Conservation (phyloP, 2,329 filamentous ascomycete species). For the Monosporascus ibericus region DNA sequence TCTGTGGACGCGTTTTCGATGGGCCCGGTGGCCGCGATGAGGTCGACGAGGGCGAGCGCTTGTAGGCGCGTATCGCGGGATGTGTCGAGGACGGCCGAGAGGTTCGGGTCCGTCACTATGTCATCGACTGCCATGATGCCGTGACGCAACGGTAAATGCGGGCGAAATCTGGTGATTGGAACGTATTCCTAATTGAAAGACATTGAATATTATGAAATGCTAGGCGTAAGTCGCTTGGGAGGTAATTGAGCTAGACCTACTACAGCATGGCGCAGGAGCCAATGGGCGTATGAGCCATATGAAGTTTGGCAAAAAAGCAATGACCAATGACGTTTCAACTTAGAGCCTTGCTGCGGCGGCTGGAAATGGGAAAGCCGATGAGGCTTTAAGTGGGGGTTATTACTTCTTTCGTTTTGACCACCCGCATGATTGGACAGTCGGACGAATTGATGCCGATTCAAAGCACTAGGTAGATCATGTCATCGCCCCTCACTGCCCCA, state of each 20-base stretch:
- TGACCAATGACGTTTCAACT: background rate
- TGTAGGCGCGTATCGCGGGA: conserved; percentile 70
- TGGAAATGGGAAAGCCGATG: background rate
- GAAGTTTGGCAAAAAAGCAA: background rate
- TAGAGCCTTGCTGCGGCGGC: background rate
- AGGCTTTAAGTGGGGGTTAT: background rate
- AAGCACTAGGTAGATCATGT: too few species aligned
- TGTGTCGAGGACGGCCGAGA: conserved; percentile 63
- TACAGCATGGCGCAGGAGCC: too few species aligned
- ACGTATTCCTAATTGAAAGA: background rate
- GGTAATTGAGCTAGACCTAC: too few species aligned
- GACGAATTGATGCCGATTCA: too few species aligned
- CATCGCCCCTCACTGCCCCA: too few species aligned
- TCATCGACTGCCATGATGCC: conserved; percentile 46
- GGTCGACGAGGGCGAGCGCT: conserved; percentile 58
- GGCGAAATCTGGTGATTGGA: background rate
- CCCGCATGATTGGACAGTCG: too few species aligned
- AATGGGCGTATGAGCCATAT: too few species aligned
- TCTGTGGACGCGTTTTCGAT: conserved; percentile 38
- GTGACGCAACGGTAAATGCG: background rate
- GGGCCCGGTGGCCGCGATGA: conserved; percentile 40
- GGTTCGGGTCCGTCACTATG: conserved; percentile 58
- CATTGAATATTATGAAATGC: too few species aligned
- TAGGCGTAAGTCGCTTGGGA: too few species aligned
- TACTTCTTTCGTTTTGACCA: background rate